Conservation (phyloP, 352 stramenopile species). For the Phytophthora litchii region DNA sequence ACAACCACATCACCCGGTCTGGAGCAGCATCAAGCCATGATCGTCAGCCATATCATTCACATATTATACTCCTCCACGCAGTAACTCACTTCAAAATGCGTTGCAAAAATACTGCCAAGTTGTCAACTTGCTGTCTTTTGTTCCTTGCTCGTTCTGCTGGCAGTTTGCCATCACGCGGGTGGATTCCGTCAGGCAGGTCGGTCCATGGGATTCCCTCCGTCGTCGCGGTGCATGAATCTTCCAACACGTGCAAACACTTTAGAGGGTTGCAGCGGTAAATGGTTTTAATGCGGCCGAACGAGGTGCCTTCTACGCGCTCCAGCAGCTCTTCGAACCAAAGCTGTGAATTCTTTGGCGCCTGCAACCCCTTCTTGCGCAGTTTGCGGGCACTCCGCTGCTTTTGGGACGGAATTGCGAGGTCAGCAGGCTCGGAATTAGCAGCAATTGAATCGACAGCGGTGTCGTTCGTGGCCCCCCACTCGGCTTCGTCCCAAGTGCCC, state of each 20-base stretch:
- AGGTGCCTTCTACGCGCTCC: constrained; percentile 50
- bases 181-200: constrained; percentile 64
- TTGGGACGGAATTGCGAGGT: background rate
- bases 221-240: background rate
- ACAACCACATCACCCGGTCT: constrained; percentile 79
- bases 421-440: background rate
- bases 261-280: constrained; percentile 73
- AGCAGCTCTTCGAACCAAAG: constrained; percentile 82
- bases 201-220: constrained; percentile 64
- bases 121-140: constrained; percentile 83
- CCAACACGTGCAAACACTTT: constrained; percentile 38
- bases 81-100: constrained; percentile 55
- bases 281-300: constrained; percentile 38
- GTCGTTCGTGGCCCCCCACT: constrained; percentile 12
- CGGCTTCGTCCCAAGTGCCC: constrained; percentile 72
- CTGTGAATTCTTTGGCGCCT: constrained; percentile 51
- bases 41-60: constrained; percentile 9
- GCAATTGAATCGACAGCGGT: background rate
- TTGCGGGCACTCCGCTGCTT: constrained; percentile 54
- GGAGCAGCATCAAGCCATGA: background rate
- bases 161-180: constrained; percentile 73
- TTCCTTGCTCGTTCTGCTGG: constrained; percentile 55
- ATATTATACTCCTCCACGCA: background rate
- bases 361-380: constrained; percentile 51
- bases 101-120: constrained; percentile 73